Conservation (phyloP, 2,329 filamentous ascomycete genomes). For the Sarocladiaceae sp. region DNA sequence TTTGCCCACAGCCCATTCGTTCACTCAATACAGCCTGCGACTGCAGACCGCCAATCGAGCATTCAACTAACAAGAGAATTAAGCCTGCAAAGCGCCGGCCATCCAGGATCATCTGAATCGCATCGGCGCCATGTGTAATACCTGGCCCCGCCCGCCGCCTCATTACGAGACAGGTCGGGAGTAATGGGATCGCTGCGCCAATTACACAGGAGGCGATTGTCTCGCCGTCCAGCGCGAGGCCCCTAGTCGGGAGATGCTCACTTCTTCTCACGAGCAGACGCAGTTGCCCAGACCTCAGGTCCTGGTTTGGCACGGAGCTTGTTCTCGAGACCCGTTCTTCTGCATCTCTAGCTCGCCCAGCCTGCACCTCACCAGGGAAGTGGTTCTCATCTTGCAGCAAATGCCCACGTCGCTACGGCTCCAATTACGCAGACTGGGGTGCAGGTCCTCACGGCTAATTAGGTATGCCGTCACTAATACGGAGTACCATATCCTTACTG, state of each 20-base stretch:
- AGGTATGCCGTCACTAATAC: slow-evolving; percentile 7
- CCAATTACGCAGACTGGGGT: slow-evolving; percentile 6
- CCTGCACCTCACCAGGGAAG: slow-evolving; percentile 1
- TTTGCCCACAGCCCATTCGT: not conserved
- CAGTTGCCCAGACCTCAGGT: not conserved
- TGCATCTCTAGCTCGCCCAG: slow-evolving; percentile 3
- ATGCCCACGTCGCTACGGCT: not conserved
- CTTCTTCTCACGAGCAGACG: not conserved
- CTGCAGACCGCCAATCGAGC: too few species aligned
- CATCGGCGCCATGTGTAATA: slow-evolving; percentile 1
- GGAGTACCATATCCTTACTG: too few species aligned
- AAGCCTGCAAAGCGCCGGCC: too few species aligned
- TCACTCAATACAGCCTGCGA: too few species aligned
- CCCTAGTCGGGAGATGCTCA: too few species aligned
- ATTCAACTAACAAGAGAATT: too few species aligned
- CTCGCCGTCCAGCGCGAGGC: too few species aligned
- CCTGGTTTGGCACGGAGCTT: slow-evolving; percentile 2
- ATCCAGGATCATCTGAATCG: too few species aligned
- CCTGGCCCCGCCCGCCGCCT: not conserved
- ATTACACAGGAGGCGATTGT: too few species aligned
- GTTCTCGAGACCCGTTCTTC: not conserved
- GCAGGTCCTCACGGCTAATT: slow-evolving; percentile 2
- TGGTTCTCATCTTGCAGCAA: too few species aligned
- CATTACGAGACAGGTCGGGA: not conserved
- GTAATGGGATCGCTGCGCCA: slow-evolving; percentile 1